Conservation (phyloP, 352 stramenopile genomes). For the Thraustotheca clavata region DNA sequence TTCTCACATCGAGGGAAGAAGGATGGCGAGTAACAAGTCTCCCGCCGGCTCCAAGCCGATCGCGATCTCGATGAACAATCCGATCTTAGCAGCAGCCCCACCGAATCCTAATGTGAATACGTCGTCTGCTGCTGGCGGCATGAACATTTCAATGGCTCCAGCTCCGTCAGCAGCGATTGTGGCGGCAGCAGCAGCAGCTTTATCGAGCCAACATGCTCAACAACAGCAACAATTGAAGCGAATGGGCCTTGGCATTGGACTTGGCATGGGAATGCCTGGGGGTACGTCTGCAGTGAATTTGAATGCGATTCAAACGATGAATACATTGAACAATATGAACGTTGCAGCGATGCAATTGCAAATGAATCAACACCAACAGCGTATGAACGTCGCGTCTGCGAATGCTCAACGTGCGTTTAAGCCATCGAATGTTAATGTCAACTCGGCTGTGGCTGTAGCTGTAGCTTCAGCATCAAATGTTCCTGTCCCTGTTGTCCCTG, state of each 20-base stretch:
- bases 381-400: conserved; percentile 17
- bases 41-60: conserved; percentile 16
- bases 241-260: conserved; percentile 16
- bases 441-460: conserved; percentile 18
- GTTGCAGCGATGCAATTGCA: conserved; percentile 20
- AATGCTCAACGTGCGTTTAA: conserved; percentile 19
- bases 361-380: conserved; percentile 22
- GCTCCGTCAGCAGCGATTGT: conserved; percentile 20
- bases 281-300: conserved; percentile 1
- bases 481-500: conserved; percentile 16
- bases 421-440: conserved; percentile 18
- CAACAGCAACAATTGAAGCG: conserved; percentile 20
- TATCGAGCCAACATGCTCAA: conserved; percentile 9
- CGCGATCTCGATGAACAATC: conserved; percentile 20
- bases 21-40: conserved; percentile 13
- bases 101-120: conserved; percentile 1
- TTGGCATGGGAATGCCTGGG: conserved; percentile 13
- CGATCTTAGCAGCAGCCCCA: conserved; percentile 15
- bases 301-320: conserved; percentile 18
- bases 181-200: conserved; percentile 11
- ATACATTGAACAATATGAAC: conserved; percentile 23
- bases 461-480: conserved; percentile 16
- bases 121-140: neutral
- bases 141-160: conserved; percentile 18
- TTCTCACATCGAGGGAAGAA: no score